phyloP scores from a whole-genome alignment of 2,329 filamentous ascomycete species.

The Ophiosphaerella herpotricha region DNA sequence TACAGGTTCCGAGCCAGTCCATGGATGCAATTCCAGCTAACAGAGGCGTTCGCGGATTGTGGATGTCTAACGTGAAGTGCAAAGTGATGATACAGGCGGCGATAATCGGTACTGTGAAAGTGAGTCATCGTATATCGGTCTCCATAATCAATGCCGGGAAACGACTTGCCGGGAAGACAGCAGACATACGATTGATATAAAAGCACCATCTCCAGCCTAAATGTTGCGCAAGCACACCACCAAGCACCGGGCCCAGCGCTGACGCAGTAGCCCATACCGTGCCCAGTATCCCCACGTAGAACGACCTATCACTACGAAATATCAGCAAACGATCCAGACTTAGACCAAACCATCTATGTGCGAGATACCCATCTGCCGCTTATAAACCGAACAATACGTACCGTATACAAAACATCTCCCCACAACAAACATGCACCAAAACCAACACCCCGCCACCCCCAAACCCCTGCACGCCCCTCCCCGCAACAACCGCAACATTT shows the following conservation, averaged over 20 bases:
- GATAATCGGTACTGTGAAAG: conserved; percentile 52
- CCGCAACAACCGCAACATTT: conserved; percentile 59
- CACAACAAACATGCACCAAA: conserved; percentile 59
- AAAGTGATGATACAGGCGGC: conserved; percentile 55
- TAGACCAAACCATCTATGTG: no score
- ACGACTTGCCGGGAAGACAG: not conserved
- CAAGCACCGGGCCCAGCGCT: conserved; percentile 58
- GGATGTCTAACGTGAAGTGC: conserved; percentile 58
- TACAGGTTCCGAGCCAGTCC: conserved; percentile 58
- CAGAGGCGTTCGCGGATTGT: conserved; percentile 56
- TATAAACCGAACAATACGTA: conserved; percentile 10
- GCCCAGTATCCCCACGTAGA: conserved; percentile 59
- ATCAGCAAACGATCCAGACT: conserved; percentile 7
- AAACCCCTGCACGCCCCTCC: conserved; percentile 59
- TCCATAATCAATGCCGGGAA: no score
- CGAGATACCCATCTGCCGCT: no score
- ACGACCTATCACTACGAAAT: conserved; percentile 45
- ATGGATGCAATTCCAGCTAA: conserved; percentile 54
- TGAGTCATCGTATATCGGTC: not conserved
- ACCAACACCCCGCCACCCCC: conserved; percentile 59
- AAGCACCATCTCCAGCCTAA: conserved; percentile 59
- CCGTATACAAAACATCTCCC: conserved; percentile 57
- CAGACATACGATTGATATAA: conserved; percentile 36
- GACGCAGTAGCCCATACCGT: conserved; percentile 62
- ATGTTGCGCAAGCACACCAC: conserved; percentile 55